Evolutionary conservation across 805 yeast genomes (phyloP).

Genomic region (Clavispora santaluciae): DNA sequence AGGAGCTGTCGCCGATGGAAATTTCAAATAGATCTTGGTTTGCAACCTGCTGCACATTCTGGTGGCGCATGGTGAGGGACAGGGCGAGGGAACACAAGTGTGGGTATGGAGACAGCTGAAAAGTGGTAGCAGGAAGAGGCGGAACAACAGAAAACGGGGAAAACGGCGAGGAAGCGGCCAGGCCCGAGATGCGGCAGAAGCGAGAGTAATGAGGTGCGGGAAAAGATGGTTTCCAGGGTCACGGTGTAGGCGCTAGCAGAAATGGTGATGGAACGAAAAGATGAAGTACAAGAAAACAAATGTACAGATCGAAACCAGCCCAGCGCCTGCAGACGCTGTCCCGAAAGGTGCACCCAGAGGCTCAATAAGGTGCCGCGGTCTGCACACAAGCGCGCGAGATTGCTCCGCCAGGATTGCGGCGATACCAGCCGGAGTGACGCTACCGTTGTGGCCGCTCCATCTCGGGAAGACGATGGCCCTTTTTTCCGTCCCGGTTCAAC

Average conservation of each 20-base stretch:
- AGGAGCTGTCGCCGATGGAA: conserved; percentile 8
- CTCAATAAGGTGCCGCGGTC: neutral
- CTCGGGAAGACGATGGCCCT: too few relatives aligned
- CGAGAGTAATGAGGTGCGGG: neutral
- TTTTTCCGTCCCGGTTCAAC: too few relatives aligned
- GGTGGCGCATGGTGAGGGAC: conserved; percentile 15
- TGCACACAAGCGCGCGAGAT: neutral
- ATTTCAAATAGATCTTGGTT: conserved; percentile 24
- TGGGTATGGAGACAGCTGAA: neutral
- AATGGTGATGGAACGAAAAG: neutral
- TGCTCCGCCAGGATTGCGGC: neutral
- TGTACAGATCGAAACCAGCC: neutral
- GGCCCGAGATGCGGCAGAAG: neutral
- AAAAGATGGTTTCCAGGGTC: too few relatives aligned
- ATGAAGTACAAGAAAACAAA: neutral
- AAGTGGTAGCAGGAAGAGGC: neutral
- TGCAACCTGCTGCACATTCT: conserved; percentile 17
- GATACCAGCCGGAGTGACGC: too few relatives aligned
- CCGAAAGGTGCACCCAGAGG: neutral
- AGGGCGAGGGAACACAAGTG: too few relatives aligned
- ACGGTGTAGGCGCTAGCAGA: too few relatives aligned
- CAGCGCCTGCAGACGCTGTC: neutral
- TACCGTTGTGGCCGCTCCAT: too few relatives aligned
- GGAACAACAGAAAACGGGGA: neutral
- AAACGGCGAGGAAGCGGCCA: neutral